These are phyloP conservation scores for Apiospora kogelbergensis DNA, from an alignment of 2,329 filamentous ascomycete genomes.

Conservation along the genomic window DNA sequence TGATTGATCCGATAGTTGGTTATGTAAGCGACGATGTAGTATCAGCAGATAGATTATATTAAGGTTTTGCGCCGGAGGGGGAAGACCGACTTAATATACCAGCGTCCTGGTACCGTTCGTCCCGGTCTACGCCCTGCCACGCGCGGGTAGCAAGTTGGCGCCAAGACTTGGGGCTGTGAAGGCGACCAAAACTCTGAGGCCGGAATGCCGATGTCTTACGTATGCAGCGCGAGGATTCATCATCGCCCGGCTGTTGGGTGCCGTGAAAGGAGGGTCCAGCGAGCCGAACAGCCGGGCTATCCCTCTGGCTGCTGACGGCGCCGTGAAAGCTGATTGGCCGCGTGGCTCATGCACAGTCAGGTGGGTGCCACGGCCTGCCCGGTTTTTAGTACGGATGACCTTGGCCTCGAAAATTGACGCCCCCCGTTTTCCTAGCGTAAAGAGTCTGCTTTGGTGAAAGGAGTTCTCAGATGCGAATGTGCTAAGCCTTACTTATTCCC, in stretches of 20 bases:
- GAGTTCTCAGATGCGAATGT: no score
- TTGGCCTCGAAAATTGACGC: not conserved
- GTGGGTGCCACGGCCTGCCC: not conserved
- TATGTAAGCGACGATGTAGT: not conserved
- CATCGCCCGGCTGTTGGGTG: not conserved
- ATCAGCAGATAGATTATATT: not conserved
- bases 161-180: not conserved
- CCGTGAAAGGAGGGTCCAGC: constrained; percentile 2
- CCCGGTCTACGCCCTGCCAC: not conserved
- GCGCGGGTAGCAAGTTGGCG: not conserved
- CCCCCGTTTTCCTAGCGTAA: not conserved
- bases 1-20: not conserved
- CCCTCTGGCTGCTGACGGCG: not conserved
- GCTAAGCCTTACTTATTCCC: not conserved
- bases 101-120: not conserved
- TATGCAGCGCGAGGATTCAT: not conserved
- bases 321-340: not conserved
- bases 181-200: not conserved
- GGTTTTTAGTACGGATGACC: not conserved
- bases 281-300: not conserved
- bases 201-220: not conserved
- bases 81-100: not conserved
- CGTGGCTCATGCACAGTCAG: not conserved
- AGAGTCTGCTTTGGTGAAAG: not conserved
- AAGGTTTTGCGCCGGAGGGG: not conserved